Evolutionary conservation across 208 protist genomes (phyloP), one percentile per base, ranked within the genome.

Genomic region (Kentomonas sorsogonicus): DNA sequence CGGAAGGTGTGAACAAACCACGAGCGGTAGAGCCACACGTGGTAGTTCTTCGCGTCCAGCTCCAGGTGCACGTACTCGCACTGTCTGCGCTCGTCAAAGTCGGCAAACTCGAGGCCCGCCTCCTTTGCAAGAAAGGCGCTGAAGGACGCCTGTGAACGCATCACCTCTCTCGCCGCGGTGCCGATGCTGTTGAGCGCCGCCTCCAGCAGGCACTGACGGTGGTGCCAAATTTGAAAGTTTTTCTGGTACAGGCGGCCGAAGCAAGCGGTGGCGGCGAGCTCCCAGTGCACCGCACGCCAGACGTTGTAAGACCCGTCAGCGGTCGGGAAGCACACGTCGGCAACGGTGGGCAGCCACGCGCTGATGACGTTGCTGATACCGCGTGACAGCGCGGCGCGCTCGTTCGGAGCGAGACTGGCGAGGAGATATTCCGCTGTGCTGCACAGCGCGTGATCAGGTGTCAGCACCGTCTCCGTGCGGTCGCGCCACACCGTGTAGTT

Each of bases 211-310:
- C 83, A 77, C 40, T 60, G 56, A 11, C 86, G 79, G 51, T 93
- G 86, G 41, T 93, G 79, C 86, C 86, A 93, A 27, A 88, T 73
- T 57, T 93, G 86, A 55, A 90, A 93, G 59, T 90, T 89, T 54
- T 93, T 93, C 36, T 71, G 69, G 56, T 79, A 74, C 23, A 72
- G 40, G 11, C 60, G 59, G 6, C 62, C 71, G 52, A 90, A 79
- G 45, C 64, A 62, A 6, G 48, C 63, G 18, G 74, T 59, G 1
- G 66, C 59, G 3, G 38, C 29, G 29, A 93, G 59, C 60, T 93
- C 82, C 83, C 86, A 93, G 10, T n/a, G 57, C 36, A 90, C 75
- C 5, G 72, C 82, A n/a, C 72, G 53, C 79, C 82, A 90, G 41
- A 85, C 27, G 16, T 29, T 15, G 48, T 56, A 51, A 89, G 62